phyloP scores from a whole-genome alignment of 805 yeast species.

The Starmerella geochares region DNA sequence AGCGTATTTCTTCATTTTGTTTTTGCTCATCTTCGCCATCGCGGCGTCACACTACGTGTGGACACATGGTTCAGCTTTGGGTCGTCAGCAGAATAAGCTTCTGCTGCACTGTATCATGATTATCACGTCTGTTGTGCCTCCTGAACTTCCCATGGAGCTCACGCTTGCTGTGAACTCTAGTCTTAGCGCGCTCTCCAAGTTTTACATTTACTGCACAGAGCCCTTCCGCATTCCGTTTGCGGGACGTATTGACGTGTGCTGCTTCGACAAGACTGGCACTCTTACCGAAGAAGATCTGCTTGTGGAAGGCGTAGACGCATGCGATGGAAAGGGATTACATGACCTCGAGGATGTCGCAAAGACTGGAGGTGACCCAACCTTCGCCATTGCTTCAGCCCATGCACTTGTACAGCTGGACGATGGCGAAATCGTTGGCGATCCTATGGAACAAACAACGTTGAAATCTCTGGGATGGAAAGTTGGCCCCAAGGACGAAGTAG shows the following conservation, averaged over 20 bases:
- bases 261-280: slow-evolving; percentile 97
- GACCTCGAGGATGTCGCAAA: slow-evolving; percentile 35
- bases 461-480: slow-evolving; percentile 79
- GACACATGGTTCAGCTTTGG: slow-evolving; percentile 94
- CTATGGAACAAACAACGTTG: slow-evolving; percentile 96
- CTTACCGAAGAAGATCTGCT: slow-evolving; percentile 92
- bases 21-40: slow-evolving; percentile 80
- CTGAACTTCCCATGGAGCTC: slow-evolving; percentile 97
- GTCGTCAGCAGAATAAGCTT: slow-evolving; percentile 86
- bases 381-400: slow-evolving; percentile 87
- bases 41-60: slow-evolving; percentile 97
- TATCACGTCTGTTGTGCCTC: slow-evolving; percentile 95
- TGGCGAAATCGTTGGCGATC: slow-evolving; percentile 97
- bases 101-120: slow-evolving; percentile 92
- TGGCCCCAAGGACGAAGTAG: slow-evolving; percentile 62
- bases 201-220: slow-evolving; percentile 89
- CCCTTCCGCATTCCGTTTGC: slow-evolving; percentile 97
- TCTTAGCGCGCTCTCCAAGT: slow-evolving; percentile 74
- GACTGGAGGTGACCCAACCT: slow-evolving; percentile 48
- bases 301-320: slow-evolving; percentile 92
- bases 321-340: slow-evolving; percentile 35
- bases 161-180: slow-evolving; percentile 97
- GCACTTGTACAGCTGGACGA: slow-evolving; percentile 90
- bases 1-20: slow-evolving; percentile 83
- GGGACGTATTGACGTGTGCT: slow-evolving; percentile 95